A percentile compares a stretch with the other conserved stretches of the same genome.
Conservation (phyloP, 306 rosid genomes). For the Cucurbita moschata region DNA sequence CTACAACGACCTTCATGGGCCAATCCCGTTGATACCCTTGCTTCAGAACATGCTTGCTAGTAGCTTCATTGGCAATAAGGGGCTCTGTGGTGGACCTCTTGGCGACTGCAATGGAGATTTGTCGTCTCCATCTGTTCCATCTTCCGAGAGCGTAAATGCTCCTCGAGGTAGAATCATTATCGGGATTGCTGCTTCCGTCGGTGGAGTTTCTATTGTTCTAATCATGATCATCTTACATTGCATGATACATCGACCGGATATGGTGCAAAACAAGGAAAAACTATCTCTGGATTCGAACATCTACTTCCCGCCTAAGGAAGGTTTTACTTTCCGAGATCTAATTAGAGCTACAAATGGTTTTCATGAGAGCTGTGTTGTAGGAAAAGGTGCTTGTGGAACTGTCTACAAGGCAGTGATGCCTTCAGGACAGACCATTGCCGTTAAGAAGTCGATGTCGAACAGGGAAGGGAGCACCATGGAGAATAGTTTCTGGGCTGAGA, state of each 20-base stretch:
- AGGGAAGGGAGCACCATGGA: slow-evolving; percentile 61
- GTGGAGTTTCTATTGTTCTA: slow-evolving; percentile 77
- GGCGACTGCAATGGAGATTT: slow-evolving; percentile 35
- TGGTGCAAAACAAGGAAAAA: slow-evolving; percentile 29
- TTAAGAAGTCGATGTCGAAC: slow-evolving; percentile 59
- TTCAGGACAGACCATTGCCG: slow-evolving; percentile 55
- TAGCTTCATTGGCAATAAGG: slow-evolving; percentile 59
- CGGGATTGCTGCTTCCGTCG: slow-evolving; percentile 46
- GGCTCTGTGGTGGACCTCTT: slow-evolving; percentile 54
- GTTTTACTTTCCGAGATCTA: slow-evolving; percentile 69
- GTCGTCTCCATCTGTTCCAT: slow-evolving; percentile 18
- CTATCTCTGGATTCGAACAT: slow-evolving; percentile 32
- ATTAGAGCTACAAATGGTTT: slow-evolving; percentile 66
- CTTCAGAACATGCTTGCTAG: slow-evolving; percentile 61
- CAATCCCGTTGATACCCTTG: slow-evolving; percentile 57
- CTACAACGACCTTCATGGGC: slow-evolving; percentile 64
- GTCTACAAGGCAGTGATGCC: slow-evolving; percentile 73
- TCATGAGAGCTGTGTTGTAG: slow-evolving; percentile 41
- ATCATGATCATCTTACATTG: slow-evolving; percentile 48
- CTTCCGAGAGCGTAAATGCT: slow-evolving; percentile 25
- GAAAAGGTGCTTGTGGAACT: slow-evolving; percentile 86
- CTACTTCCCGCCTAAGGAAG: slow-evolving; percentile 74
- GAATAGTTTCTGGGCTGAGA: slow-evolving; percentile 69
- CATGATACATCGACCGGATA: slow-evolving; percentile 24
- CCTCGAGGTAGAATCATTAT: slow-evolving; percentile 44